Evolutionary conservation across 257 asterid species (phyloP).

Genomic region (Solanum medicagineum): DNA sequence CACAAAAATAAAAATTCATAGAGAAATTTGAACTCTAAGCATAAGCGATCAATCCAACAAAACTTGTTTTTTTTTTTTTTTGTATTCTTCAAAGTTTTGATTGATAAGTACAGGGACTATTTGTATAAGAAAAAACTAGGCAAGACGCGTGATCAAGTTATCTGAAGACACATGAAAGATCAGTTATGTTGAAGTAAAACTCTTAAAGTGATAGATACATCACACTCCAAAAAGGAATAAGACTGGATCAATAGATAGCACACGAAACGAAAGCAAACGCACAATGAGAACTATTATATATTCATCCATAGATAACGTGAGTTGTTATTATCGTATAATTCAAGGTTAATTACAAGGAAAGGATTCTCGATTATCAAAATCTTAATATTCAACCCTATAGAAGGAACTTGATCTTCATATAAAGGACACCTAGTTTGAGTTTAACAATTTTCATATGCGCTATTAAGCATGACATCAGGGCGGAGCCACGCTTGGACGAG

Average conservation of each 20-base stretch:
- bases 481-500: too few species aligned
- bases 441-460: neutral
- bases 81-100: neutral
- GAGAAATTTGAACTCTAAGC: neutral
- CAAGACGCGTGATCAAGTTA: too few species aligned
- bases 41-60: neutral
- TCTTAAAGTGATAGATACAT: too few species aligned
- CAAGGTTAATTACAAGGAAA: neutral
- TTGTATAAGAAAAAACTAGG: too few species aligned
- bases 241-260: too few species aligned
- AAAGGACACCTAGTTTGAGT: neutral
- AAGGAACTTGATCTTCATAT: neutral
- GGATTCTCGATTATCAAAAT: neutral
- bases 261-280: too few species aligned
- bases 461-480: neutral
- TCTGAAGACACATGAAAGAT: too few species aligned
- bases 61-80: neutral
- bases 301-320: too few species aligned
- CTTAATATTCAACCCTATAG: neutral
- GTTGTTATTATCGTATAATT: neutral
- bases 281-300: too few species aligned
- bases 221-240: too few species aligned
- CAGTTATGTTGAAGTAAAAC: too few species aligned
- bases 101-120: neutral
- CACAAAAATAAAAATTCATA: neutral